A percentile compares a stretch with the other conserved stretches of the same genome.
Conservation (phyloP, 139 green algal species). For the Spirogloea muscicola region DNA sequence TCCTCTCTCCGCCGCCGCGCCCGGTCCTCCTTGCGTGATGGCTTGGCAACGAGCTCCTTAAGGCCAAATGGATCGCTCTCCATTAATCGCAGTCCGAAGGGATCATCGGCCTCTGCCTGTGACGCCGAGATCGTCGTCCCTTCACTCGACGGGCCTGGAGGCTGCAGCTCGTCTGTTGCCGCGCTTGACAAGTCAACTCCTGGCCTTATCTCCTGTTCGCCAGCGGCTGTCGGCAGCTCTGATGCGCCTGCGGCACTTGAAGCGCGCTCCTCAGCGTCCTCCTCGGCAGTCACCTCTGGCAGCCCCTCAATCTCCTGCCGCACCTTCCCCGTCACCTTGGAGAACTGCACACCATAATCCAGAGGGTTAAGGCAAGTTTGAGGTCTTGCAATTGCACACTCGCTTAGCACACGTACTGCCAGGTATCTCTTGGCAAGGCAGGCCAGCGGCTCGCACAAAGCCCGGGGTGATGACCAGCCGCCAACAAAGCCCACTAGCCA, state of each 20-base stretch:
- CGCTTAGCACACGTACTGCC: no score
- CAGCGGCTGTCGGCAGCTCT: not conserved
- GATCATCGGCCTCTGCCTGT: slow-evolving; percentile 7
- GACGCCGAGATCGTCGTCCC: not conserved
- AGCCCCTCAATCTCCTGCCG: slow-evolving; percentile 13
- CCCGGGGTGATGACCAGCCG: no score
- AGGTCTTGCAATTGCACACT: not conserved
- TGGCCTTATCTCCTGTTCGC: not conserved
- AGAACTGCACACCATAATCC: slow-evolving; percentile 29
- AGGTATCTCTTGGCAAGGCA: no score
- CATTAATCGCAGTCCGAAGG: slow-evolving; percentile 1
- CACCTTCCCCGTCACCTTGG: slow-evolving; percentile 1
- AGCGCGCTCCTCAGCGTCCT: not conserved
- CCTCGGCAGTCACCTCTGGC: not conserved
- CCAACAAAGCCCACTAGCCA: no score
- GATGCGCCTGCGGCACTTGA: not conserved
- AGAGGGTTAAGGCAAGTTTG: not conserved
- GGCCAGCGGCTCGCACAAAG: no score
- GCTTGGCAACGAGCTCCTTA: not conserved
- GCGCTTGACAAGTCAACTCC: not conserved
- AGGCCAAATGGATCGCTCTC: slow-evolving; percentile 3
- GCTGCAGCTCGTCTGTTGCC: not conserved
- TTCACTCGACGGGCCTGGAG: not conserved
- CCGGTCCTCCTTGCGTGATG: slow-evolving; percentile 3
- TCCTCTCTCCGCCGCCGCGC: slow-evolving; percentile 9